Base-by-base conservation (phyloP, 176 grass and related monocot genomes). In the Neostapfia colusana region DNA sequence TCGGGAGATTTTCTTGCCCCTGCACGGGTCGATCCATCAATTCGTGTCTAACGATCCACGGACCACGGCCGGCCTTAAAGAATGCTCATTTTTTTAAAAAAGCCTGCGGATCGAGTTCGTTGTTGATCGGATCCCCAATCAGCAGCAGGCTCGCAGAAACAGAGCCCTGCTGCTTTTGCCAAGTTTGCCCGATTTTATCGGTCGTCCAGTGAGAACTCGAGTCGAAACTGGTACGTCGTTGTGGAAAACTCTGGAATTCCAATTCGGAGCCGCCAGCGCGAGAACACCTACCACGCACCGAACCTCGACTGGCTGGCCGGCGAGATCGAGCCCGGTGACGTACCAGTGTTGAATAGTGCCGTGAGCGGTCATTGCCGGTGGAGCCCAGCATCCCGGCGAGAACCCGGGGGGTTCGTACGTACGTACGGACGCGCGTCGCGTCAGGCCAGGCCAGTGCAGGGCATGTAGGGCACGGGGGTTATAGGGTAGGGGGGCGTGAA, bases 351-450 rank as follows among this genome's bases (percentile, higher is more conserved):
- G 45, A 88, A 83, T 67, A 61, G 79, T 24, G 8, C 17, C 17
- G 60, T n/a, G 79, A 87, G 73, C 59, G 60, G 73, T 56, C 79
- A 65, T 64, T 17, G 44, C 23, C n/a, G 5, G 51, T 17, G 34
- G 28, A 59, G 34, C 60, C 11, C 41, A 16, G 68, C 13, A 3
- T 14, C 25, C 17, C 13, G 63, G 48, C 79, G 74, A 60, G 78
- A 87, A 78, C 74, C 66, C 73, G 20, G 50, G 79, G 84, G 56
- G 6, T 5, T 8, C 79, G 85, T 74, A 87, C n/a, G n/a, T n/a
- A n/a, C 74, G 58, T 8, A 28, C 66, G 64, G 56, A 65, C 3
- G 16, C 42, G 60, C 51, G 42, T 60, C 60, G 67, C 60, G 73
- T 65, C 43, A 18, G 46, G 4, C 18, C 46, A 49, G 14, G 7